These are phyloP conservation scores for Phylloporus sp. DNA, from an alignment of 768 basidiomycete genomes.

Conservation along the genomic window DNA sequence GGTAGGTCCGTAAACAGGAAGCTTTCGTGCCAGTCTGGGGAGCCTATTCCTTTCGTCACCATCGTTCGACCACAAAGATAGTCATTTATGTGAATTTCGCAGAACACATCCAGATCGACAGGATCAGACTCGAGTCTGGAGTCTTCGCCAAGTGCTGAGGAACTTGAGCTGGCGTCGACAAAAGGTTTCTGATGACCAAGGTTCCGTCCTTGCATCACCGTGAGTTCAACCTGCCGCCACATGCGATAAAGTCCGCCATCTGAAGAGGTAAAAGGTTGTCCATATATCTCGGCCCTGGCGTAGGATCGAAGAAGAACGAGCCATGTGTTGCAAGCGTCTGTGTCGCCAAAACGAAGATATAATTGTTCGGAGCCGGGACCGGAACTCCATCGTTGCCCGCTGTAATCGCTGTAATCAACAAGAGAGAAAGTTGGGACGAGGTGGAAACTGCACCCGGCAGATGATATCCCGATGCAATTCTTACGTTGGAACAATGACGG, in stretches of 20 bases:
- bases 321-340: conserved; percentile 69
- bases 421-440: conserved; percentile 1
- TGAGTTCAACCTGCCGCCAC: conserved; percentile 79
- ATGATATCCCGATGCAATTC: conserved; percentile 69
- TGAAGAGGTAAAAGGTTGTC: conserved; percentile 45
- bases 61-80: conserved; percentile 69
- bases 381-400: conserved; percentile 59
- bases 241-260: conserved; percentile 80
- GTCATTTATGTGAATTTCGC: conserved; percentile 71
- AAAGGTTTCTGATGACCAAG: conserved; percentile 50
- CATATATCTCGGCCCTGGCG: conserved; percentile 76
- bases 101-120: conserved; percentile 66
- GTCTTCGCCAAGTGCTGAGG: conserved; percentile 29
- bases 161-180: conserved; percentile 21
- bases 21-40: conserved; percentile 78
- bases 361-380: conserved; percentile 53
- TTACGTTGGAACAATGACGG: conserved; percentile 72
- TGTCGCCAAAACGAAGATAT: conserved; percentile 65
- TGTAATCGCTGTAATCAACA: conserved; percentile 22
- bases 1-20: conserved; percentile 74
- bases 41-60: conserved; percentile 58
- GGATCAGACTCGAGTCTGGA: conserved; percentile 42
- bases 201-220: conserved; percentile 68
- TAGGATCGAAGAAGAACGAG: conserved; percentile 75
- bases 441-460: conserved; percentile 43